phyloP scores from a whole-genome alignment of 1,139 yeast genomes.

The Pichia sp. region DNA sequence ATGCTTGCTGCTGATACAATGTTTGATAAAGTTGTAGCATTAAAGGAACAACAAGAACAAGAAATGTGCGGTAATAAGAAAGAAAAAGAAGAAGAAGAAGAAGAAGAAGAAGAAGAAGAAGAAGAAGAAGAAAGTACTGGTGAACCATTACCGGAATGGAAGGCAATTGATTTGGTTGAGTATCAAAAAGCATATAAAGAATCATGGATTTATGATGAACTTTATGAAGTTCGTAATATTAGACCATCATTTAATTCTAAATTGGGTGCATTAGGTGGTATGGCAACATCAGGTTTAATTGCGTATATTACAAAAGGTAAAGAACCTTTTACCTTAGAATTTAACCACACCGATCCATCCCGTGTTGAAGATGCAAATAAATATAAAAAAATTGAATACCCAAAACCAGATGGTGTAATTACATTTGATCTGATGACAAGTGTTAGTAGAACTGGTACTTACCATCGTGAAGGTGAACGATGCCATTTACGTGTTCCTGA shows the following conservation, averaged over 20 bases:
- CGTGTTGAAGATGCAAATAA: conserved; percentile 62
- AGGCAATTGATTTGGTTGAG: conserved; percentile 43
- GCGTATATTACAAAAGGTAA: conserved; percentile 70
- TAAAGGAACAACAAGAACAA: conserved; percentile 33
- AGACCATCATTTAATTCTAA: conserved; percentile 81
- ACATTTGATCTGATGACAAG: conserved; percentile 89
- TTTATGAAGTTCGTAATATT: conserved; percentile 75
- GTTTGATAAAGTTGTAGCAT: conserved; percentile 46
- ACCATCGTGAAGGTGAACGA: conserved; percentile 89
- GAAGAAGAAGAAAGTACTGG: conserved; percentile 34
- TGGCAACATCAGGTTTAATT: conserved; percentile 78
- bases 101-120: conserved; percentile 32
- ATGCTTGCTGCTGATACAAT: conserved; percentile 89
- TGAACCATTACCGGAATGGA: conserved; percentile 29
- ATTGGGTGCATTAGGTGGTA: conserved; percentile 71
- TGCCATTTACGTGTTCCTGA: conserved; percentile 78
- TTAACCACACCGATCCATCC: conserved; percentile 63
- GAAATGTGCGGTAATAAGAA: conserved; percentile 33
- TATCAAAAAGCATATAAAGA: conserved; percentile 60
- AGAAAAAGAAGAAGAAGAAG: conserved; percentile 28
- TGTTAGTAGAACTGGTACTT: conserved; percentile 92
- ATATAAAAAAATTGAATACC: conserved; percentile 70
- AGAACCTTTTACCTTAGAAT: conserved; percentile 83
- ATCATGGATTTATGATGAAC: conserved; percentile 84
- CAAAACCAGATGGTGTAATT: conserved; percentile 87